phyloP scores from a whole-genome alignment of 2,329 filamentous ascomycete genomes.

The Ophiostoma novo-ulmi region DNA sequence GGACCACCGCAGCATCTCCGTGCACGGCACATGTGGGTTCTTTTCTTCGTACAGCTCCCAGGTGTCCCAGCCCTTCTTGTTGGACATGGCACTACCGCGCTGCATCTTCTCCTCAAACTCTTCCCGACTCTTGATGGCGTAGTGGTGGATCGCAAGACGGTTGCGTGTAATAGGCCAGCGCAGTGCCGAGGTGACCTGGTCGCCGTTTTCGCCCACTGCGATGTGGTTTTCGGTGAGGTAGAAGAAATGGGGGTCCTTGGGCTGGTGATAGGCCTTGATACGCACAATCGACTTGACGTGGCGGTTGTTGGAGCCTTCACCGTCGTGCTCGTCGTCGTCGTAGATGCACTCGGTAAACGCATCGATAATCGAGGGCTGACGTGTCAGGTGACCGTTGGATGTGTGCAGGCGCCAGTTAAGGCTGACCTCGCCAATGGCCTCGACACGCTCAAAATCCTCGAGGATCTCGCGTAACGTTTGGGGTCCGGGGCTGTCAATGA shows the following conservation, averaged over 20 bases:
- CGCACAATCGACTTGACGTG: conserved; percentile 25
- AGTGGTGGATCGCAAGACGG: conserved; percentile 24
- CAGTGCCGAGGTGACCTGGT: conserved; percentile 11
- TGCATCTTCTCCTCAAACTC: conserved; percentile 25
- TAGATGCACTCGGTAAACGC: conserved; percentile 21
- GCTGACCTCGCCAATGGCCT: conserved; percentile 22
- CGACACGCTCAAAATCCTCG: conserved; percentile 21
- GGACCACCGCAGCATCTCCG: conserved; percentile 26
- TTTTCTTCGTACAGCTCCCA: conserved; percentile 21
- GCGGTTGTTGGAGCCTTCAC: conserved; percentile 19
- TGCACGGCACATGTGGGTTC: conserved; percentile 17
- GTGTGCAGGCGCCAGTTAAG: conserved; percentile 25
- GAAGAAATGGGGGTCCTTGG: conserved; percentile 24
- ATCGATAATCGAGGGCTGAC: conserved; percentile 21
- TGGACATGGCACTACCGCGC: conserved; percentile 26
- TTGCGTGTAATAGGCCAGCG: conserved; percentile 23
- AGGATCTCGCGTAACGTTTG: conserved; percentile 21
- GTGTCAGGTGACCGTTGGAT: conserved; percentile 22
- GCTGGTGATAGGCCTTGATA: conserved; percentile 16
- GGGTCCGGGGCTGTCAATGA: conserved; percentile 20
- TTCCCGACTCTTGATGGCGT: conserved; percentile 22
- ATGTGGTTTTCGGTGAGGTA: conserved; percentile 16
- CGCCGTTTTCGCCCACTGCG: conserved; percentile 23
- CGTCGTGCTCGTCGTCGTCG: conserved; percentile 19
- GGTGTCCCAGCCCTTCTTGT: conserved; percentile 22